Base-by-base conservation (phyloP, 306 rosid genomes). In the Casuarina glauca region DNA sequence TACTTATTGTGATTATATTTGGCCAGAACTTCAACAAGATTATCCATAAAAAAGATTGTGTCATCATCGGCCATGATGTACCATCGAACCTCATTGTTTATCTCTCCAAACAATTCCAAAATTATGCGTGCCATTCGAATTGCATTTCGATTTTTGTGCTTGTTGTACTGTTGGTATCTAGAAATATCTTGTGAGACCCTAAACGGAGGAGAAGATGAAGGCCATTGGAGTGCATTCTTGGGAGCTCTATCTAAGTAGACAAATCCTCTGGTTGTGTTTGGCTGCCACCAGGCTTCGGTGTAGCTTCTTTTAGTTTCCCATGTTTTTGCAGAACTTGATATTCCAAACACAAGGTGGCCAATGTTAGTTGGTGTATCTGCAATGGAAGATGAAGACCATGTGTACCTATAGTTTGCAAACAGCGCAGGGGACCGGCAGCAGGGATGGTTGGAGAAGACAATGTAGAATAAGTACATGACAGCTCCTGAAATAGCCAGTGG, bases 51-150 rank as follows among this genome's bases (percentile, higher is more conserved):
- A 63, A 63, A 63, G 10, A 63, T 39, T 38, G 69, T 38, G 69
- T 63, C 69, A 63, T 63, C 69, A 63, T 63, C 69, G 7, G 69
- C 69, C 69, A 63, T 38, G 69, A 63, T 16, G 38, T 13, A 63
- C 69, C 69, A 63, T 63, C 69, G 36, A 38, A 63, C 69, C 69
- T 45, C 46, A 36, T 63, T 38, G 69, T 63, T 63, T 16, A 2
- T 20, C 46, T 38, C 69, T 63, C 69, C 15, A 9, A 38, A 63
- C 13, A 39, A 12, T 0, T 63, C 69, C 45, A 63, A 39, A 63
- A 63, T 15, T 63, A 63, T 20, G 39, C 39, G 64, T 58, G 64
- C 39, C 64, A 58, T 58, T 58, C 64, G 64, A 58, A 6, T 39
- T 38, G 69, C 69, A 38, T 63, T 9, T 39, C 11, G 46, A 2